Evolutionary conservation across 306 rosid genomes (phyloP).

Genomic region (Cicer cuneatum): DNA sequence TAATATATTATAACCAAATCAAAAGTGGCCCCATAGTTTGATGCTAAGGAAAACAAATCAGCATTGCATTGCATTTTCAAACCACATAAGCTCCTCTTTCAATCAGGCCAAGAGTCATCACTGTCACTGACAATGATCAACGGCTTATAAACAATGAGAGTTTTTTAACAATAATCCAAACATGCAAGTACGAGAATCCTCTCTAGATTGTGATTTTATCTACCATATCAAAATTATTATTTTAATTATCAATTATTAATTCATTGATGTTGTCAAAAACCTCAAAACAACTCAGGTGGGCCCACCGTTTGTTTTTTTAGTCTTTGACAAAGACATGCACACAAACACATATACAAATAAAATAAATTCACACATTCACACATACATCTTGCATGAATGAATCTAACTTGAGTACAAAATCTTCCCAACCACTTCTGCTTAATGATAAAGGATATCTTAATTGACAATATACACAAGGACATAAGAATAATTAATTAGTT

Average conservation of each 20-base stretch:
- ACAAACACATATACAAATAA: not conserved
- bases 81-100: slow-evolving; percentile 39
- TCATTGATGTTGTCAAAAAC: slow-evolving; percentile 44
- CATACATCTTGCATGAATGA: slow-evolving; percentile 56
- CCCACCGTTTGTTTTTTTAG: slow-evolving; percentile 43
- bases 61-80: slow-evolving; percentile 46
- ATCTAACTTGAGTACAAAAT: slow-evolving; percentile 53
- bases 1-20: slow-evolving; percentile 21
- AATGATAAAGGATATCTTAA: slow-evolving; percentile 38
- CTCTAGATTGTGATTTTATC: slow-evolving; percentile 38
- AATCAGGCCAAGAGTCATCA: slow-evolving; percentile 49
- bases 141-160: slow-evolving; percentile 22
- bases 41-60: slow-evolving; percentile 35
- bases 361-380: slow-evolving; percentile 17
- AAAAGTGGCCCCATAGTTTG: slow-evolving; percentile 47
- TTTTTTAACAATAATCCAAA: slow-evolving; percentile 28
- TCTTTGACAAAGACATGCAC: slow-evolving; percentile 10
- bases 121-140: slow-evolving; percentile 44
- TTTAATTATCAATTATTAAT: not conserved
- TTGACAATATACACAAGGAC: slow-evolving; percentile 40
- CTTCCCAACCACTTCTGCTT: slow-evolving; percentile 48
- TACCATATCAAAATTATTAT: slow-evolving; percentile 22
- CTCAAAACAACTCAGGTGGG: slow-evolving; percentile 52
- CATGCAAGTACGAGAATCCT: slow-evolving; percentile 13
- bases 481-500: slow-evolving; percentile 25